Base-by-base conservation (phyloP, 495 filamentous ascomycete species). In the Aspergillus olivimuriae region DNA sequence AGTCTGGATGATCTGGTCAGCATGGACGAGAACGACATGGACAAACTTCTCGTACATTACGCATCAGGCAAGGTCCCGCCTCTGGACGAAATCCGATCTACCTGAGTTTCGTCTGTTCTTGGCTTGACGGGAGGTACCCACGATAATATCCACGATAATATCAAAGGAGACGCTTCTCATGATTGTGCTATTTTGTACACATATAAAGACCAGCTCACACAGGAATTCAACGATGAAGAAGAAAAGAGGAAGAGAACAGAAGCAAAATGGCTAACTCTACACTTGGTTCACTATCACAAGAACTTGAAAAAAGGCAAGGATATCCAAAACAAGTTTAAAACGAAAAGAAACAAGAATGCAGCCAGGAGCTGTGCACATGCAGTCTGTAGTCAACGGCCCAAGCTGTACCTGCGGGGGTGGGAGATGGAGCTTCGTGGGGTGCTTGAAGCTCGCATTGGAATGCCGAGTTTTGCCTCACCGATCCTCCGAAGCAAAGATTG, bases 1-100 rank as follows among this genome's bases (percentile, higher is more conserved):
- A 82, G 68, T 36, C 73, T 92, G 53, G 84, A 94, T 41, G 87
- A 97, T 35, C 75, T 98, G 51, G 89, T 88, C 40, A 74, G 78
- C 28, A 84, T 98, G 80, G 73, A 77, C 18, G 89, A 94, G 22
- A 69, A 80, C 41, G 89, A 95, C 55, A 95, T 97, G 86, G 79
- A 82, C 18, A 69, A 63, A 22, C 63, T 98, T 18, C 58, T 97
- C 22, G 66, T 60, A 1, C 86, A 80, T 55, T 98, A 92, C 56
- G 24, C 5, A 11, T 28, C 24, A n/a, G n/a, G n/a, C n/a, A n/a
- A n/a, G n/a, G n/a, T n/a, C n/a, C n/a, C n/a, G n/a, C n/a, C n/a
- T n/a, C n/a, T n/a, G n/a, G n/a, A n/a, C n/a, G n/a, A n/a, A n/a
- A n/a, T n/a, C n/a, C n/a, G n/a, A n/a, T n/a, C n/a, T n/a, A n/a